Evolutionary conservation across 1,139 yeast species (phyloP).

Genomic region (Meyerozyma carpophila): DNA sequence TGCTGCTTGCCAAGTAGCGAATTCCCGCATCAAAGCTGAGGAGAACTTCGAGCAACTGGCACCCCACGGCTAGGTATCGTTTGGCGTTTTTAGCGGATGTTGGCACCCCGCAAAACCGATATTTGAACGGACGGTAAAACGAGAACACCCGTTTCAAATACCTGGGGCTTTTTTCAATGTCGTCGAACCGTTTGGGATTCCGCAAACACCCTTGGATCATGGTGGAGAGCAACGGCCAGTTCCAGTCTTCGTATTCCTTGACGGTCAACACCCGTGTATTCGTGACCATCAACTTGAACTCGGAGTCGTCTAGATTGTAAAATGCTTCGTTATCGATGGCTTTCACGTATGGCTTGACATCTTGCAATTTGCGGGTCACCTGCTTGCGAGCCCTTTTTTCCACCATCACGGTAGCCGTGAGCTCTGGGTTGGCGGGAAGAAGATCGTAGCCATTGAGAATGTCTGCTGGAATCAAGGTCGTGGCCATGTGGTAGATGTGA

Average conservation of each 20-base stretch:
- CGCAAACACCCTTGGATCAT: constrained; percentile 76
- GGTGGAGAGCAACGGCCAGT: constrained; percentile 68
- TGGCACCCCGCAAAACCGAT: constrained; percentile 60
- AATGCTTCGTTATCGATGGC: neutral
- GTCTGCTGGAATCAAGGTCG: neutral
- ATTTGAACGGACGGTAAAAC: constrained; percentile 87
- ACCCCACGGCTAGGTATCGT: constrained; percentile 64
- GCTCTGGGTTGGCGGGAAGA: neutral
- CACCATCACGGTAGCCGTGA: neutral
- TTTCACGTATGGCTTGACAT: constrained; percentile 15
- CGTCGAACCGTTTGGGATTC: constrained; percentile 71
- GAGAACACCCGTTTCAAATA: constrained; percentile 80
- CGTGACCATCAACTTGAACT: constrained; percentile 59
- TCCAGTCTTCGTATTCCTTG: constrained; percentile 82
- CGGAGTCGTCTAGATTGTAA: constrained; percentile 57
- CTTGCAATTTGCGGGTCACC: constrained; percentile 22
- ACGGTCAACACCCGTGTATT: constrained; percentile 72
- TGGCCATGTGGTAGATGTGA: neutral
- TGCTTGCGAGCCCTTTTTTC: constrained; percentile 15
- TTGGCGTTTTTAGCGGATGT: constrained; percentile 39
- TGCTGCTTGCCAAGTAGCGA: constrained; percentile 63
- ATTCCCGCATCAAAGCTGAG: constrained; percentile 61
- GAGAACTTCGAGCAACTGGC: constrained; percentile 65
- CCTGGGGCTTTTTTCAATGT: constrained; percentile 70
- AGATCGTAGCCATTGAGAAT: neutral